A percentile compares a stretch with the other conserved stretches of the same genome.
These are phyloP conservation scores for Aspergillus saccharolyticus DNA, from an alignment of 495 filamentous ascomycete species.

Conservation along the genomic window DNA sequence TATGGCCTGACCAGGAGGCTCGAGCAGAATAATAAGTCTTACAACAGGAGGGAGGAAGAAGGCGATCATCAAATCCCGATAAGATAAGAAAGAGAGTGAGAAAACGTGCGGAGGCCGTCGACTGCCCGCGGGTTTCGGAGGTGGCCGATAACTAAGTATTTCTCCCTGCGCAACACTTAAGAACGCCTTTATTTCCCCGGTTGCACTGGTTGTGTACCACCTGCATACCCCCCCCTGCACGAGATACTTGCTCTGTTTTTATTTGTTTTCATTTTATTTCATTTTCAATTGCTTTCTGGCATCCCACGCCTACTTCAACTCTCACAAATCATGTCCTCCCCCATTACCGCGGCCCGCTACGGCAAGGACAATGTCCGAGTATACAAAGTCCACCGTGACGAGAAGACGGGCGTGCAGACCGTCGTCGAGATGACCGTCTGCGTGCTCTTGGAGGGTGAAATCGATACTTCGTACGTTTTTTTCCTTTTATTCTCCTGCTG, in stretches of 20 bases:
- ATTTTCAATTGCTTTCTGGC: background rate
- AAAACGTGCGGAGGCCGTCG: constrained; percentile 29
- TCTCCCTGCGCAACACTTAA: too few species aligned
- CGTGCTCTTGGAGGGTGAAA: constrained; percentile 82
- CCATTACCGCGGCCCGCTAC: constrained; percentile 71
- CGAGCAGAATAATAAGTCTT: background rate
- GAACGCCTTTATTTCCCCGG: too few species aligned
- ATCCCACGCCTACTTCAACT: background rate
- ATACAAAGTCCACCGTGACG: constrained; percentile 83
- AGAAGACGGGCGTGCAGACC: constrained; percentile 67
- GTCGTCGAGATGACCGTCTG: constrained; percentile 95
- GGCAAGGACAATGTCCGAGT: constrained; percentile 98
- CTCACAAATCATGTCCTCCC: constrained; percentile 11
- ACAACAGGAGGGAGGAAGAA: background rate
- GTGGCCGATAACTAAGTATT: constrained; percentile 35
- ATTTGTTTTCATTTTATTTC: too few species aligned
- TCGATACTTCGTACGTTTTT: constrained; percentile 72
- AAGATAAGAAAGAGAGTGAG: constrained; percentile 22
- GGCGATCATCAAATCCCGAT: background rate
- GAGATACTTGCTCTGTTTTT: too few species aligned
- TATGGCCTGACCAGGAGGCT: constrained; percentile 2
- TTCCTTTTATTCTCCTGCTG: background rate
- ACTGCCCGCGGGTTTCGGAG: constrained; percentile 39
- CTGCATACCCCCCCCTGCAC: too few species aligned
- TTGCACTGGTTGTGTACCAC: too few species aligned